A percentile compares a stretch with the other conserved stretches of the same genome.
Evolutionary conservation across 2,329 filamentous ascomycete species (phyloP).

Genomic region (Trichophyton schoenleinii): DNA sequence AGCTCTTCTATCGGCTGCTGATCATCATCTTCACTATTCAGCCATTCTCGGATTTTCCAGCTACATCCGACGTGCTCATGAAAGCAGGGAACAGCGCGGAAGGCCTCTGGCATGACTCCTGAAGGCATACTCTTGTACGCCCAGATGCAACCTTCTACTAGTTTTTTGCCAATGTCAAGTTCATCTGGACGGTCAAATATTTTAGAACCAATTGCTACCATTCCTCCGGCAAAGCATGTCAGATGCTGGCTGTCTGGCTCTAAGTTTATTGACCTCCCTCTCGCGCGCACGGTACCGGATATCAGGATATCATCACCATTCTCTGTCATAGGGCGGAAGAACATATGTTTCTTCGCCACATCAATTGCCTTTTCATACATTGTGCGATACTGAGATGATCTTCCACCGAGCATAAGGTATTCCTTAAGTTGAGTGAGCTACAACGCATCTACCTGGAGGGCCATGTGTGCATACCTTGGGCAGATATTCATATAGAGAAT

Average conservation of each 20-base stretch:
- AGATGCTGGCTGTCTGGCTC: constrained; percentile 39
- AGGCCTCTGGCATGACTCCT: constrained; percentile 44
- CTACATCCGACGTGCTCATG: constrained; percentile 8
- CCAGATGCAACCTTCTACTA: constrained; percentile 46
- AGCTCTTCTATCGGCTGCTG: constrained; percentile 6
- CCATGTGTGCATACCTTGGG: constrained; percentile 42
- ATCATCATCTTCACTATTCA: constrained; percentile 5
- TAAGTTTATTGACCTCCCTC: constrained; percentile 27
- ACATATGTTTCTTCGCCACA: constrained; percentile 57
- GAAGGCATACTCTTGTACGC: constrained; percentile 38
- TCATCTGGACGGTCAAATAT: constrained; percentile 41
- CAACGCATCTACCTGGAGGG: background rate
- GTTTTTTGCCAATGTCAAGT: constrained; percentile 36
- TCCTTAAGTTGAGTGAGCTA: constrained; percentile 6
- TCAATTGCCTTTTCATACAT: constrained; percentile 59
- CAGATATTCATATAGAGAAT: constrained; percentile 47
- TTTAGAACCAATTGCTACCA: constrained; percentile 42
- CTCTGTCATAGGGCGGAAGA: constrained; percentile 65
- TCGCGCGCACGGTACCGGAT: constrained; percentile 41
- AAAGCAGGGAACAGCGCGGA: constrained; percentile 31
- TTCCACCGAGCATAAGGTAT: constrained; percentile 60
- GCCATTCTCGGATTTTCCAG: constrained; percentile 11
- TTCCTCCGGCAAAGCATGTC: constrained; percentile 43
- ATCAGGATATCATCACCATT: constrained; percentile 60
- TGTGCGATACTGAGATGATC: constrained; percentile 48